phyloP scores from a whole-genome alignment of 768 basidiomycete genomes.

The Lentinula sp. region DNA sequence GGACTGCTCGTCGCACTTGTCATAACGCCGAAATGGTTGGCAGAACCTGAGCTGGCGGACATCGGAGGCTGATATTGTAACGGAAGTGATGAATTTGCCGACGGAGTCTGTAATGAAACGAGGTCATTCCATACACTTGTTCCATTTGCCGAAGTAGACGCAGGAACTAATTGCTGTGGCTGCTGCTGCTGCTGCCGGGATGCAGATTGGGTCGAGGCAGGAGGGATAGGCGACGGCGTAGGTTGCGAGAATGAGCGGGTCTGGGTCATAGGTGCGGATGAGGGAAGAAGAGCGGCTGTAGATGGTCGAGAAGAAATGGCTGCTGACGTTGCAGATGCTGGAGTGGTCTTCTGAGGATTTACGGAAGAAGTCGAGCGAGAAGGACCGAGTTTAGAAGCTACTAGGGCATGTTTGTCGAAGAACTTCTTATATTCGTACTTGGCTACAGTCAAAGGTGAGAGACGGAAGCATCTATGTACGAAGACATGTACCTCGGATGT shows the following conservation, averaged over 20 bases:
- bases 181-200: conserved; percentile 15
- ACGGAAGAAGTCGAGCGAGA: conserved; percentile 30
- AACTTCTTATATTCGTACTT: conserved; percentile 80
- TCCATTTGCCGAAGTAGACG: conserved; percentile 2
- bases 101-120: conserved; percentile 37
- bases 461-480: conserved; percentile 4
- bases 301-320: conserved; percentile 8
- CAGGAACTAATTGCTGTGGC: conserved; percentile 13
- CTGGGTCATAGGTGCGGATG: conserved; percentile 10
- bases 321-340: conserved; percentile 15
- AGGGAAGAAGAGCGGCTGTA: conserved; percentile 9
- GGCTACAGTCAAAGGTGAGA: conserved; percentile 31
- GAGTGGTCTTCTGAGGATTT: conserved; percentile 15
- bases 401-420: conserved; percentile 40
- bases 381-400: conserved; percentile 40
- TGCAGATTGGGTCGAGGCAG: conserved; percentile 12
- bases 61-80: conserved; percentile 32
- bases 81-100: conserved; percentile 45
- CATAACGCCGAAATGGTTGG: conserved; percentile 1
- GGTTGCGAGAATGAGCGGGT: conserved; percentile 17
- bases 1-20: background rate
- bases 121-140: conserved; percentile 55
- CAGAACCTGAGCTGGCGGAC: background rate
- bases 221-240: conserved; percentile 13
- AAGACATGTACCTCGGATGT: conserved; percentile 66